Base-by-base conservation (phyloP, 352 stramenopile genomes). In the Discostella stelligera region DNA sequence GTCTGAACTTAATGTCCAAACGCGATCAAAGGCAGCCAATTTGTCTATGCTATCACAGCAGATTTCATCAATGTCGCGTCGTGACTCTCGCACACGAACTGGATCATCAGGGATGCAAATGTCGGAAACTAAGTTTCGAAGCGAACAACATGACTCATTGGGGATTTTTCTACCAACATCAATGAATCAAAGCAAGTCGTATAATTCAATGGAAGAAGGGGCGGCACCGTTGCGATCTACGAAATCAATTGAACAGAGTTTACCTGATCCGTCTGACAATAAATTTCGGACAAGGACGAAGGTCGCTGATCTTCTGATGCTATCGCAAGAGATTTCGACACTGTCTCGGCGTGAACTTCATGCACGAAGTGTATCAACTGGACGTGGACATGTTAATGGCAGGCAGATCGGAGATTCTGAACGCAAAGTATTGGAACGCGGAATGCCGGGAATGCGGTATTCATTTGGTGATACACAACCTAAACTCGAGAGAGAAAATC, bases 1-100 rank as follows among this genome's bases (percentile, higher is more conserved):
- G 65, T 64, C 49, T 14, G 65, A 72, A 8, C 9, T 66, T 6
- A 72, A 72, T 54, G 54, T n/a, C 27, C 65, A 72, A 41, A 72
- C 50, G 11, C 65, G 65, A 54, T 72, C 65, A 14, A 72, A 63
- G 25, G 65, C 65, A 48, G 20, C 25, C 2, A 41, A 66, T 72
- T 37, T 72, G 13, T 41, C 65, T n/a, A 63, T 52, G 65, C 53
- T 72, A 18, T 63, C 49, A 14, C 49, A 53, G 44, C 53, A 61
- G 27, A 41, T 72, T 56, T 44, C 65, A n/a, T n/a, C 65, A 46
- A 23, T 23, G 23, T 30, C 30, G 23, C 23, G 27, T 23, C 27
- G 65, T 62, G 16, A 41, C 46, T 49, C 49, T 56, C 63, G 63
- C 5, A 11, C 32, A 25, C 44, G 39, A 54, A 54, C 32, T 25